Percentiles rank a stretch among this genome's conserved stretches.
phyloP scores from a whole-genome alignment of 2,329 filamentous ascomycete genomes.

The Aureobasidium uvarum region DNA sequence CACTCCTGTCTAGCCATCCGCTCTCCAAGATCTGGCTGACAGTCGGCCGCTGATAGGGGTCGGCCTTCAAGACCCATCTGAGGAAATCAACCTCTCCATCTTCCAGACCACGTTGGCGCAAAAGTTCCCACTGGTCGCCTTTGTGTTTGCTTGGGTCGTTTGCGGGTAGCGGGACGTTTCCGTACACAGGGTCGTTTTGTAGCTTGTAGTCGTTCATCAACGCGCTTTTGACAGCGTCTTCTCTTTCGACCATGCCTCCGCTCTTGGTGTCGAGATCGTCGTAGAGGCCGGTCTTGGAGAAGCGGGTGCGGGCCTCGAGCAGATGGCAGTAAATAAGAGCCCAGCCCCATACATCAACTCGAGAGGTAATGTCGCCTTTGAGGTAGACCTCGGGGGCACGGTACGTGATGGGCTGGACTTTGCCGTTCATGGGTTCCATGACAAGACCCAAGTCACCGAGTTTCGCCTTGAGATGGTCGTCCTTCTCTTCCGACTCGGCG shows the following conservation, averaged over 20 bases:
- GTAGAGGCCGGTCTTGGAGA: conserved; percentile 34
- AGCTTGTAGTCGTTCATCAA: conserved; percentile 35
- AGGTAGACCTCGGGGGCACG: conserved; percentile 37
- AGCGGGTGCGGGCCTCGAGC: conserved; percentile 33
- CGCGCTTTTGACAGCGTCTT: conserved; percentile 30
- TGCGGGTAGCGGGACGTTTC: conserved; percentile 30
- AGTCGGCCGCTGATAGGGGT: conserved; percentile 33
- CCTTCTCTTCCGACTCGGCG: conserved; percentile 26
- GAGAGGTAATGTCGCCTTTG: conserved; percentile 33
- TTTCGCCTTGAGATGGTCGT: conserved; percentile 31
- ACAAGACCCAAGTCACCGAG: conserved; percentile 36
- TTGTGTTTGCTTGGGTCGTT: conserved; percentile 26
- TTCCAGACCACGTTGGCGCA: conserved; percentile 31
- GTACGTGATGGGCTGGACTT: conserved; percentile 35
- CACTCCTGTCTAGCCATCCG: conserved; percentile 23
- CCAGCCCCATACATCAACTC: conserved; percentile 36
- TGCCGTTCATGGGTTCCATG: conserved; percentile 33
- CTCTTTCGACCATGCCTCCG: conserved; percentile 30
- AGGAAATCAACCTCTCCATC: conserved; percentile 34
- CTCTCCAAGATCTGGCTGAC: conserved; percentile 31
- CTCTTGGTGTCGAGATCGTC: conserved; percentile 30
- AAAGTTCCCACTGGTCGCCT: conserved; percentile 32
- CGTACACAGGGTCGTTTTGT: conserved; percentile 31
- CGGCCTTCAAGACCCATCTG: conserved; percentile 32
- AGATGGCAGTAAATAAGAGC: conserved; percentile 36